These are phyloP conservation scores for Kodamaea fungicola DNA, from an alignment of 1,139 yeast genomes.

Conservation along the genomic window DNA sequence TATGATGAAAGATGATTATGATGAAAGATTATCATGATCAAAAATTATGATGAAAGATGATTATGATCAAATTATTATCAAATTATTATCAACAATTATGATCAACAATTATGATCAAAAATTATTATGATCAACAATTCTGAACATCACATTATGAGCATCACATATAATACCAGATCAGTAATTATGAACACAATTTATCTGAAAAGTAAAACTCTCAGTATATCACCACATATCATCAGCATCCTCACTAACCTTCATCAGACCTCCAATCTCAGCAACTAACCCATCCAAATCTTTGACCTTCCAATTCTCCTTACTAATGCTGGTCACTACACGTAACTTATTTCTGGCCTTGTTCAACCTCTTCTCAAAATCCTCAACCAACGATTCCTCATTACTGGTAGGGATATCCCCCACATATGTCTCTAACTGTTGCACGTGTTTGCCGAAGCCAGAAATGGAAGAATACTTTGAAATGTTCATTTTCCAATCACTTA, in stretches of 20 bases:
- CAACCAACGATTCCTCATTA: conserved; percentile 45
- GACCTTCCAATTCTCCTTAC: conserved; percentile 34
- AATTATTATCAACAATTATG: too few species aligned
- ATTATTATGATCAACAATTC: too few species aligned
- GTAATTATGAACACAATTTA: too few species aligned
- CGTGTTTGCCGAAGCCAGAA: conserved; percentile 23
- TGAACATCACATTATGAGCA: too few species aligned
- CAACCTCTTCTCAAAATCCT: conserved; percentile 41
- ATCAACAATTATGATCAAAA: too few species aligned
- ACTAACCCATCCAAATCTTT: conserved; percentile 31
- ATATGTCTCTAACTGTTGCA: conserved; percentile 25
- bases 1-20: too few species aligned
- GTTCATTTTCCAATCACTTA: conserved; percentile 33
- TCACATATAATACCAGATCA: too few species aligned
- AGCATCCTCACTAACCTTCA: conserved; percentile 37
- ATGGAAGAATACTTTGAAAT: conserved; percentile 14
- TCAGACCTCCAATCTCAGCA: conserved; percentile 36
- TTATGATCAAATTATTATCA: too few species aligned
- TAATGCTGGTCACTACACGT: conserved; percentile 39
- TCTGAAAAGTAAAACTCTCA: too few species aligned
- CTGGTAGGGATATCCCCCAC: conserved; percentile 24
- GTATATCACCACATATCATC: conserved; percentile 45
- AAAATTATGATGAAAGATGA: too few species aligned
- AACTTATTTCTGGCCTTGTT: conserved; percentile 51
- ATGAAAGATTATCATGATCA: too few species aligned